These are phyloP conservation scores for Tricholomella constricta DNA, from an alignment of 768 basidiomycete species.

Conservation along the genomic window DNA sequence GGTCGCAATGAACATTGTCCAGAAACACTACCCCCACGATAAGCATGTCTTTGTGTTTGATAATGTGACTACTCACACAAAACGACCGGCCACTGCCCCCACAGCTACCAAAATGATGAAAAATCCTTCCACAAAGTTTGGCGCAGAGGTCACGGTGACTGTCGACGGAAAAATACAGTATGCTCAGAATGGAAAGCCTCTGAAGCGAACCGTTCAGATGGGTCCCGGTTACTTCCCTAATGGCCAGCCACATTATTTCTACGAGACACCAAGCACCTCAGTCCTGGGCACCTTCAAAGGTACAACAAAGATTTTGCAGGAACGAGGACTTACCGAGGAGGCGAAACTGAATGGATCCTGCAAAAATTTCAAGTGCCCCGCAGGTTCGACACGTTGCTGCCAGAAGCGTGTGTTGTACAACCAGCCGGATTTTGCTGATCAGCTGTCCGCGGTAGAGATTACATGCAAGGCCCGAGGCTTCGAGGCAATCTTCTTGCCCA, in stretches of 20 bases:
- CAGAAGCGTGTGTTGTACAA: not conserved
- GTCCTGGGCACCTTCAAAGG: slow-evolving; percentile 1
- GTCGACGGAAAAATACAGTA: no score
- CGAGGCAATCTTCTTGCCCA: not conserved
- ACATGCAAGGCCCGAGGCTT: not conserved
- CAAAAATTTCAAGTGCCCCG: not conserved
- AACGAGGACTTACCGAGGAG: slow-evolving; percentile 4
- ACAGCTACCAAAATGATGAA: no score
- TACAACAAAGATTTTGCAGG: not conserved
- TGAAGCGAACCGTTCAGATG: no score
- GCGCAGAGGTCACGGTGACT: no score
- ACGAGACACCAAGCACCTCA: not conserved
- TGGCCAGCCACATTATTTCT: not conserved
- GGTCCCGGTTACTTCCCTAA: not conserved
- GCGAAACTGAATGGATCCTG: not conserved
- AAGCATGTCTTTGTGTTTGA: no score
- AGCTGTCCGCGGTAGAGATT: not conserved
- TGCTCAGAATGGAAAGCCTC: no score
- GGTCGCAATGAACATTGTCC: no score
- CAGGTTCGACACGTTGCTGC: not conserved
- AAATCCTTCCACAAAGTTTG: no score
- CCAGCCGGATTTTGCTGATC: slow-evolving; percentile 1
- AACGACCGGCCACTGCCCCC: no score
- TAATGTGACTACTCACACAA: no score
- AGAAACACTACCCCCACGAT: no score